Base-by-base conservation (phyloP, 2,329 filamentous ascomycete species). In the Penicillium sp. region DNA sequence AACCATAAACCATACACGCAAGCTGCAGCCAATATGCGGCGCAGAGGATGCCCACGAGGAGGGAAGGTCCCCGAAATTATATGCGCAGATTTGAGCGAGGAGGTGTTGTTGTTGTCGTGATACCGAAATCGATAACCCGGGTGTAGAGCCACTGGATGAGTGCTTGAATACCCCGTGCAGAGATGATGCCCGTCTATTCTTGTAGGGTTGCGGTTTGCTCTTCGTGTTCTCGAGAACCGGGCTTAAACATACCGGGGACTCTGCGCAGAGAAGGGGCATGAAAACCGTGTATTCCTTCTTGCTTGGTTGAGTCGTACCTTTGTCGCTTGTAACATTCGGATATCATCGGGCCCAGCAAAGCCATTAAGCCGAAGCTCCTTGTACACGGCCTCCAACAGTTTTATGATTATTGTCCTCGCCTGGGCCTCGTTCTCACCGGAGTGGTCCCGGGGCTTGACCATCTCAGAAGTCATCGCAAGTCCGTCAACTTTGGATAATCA, bases 131-230 rank as follows among this genome's bases (percentile, higher is more conserved):
- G 15, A 57, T 9, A 1, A 21, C n/a, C 16, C 56, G 34, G 4
- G 46, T 16, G 34, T 60, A 60, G 10, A 60, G 18, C 54, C 56
- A 60, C 21, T 60, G 56, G 2, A 60, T 29, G 2, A 60, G 34
- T 2, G 50, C 21, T 23, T 57, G 29, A 18, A 60, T 45, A n/a
- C 54, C 47, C 12, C 31, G 46, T 16, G 13, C 23, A 7, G 46
- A 51, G 13, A 55, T 9, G n/a, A 53, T 39, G 5, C 38, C 46
- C n/a, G 46, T 25, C 16, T 56, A 34, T 38, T 53, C 35, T 18
- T 48, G 29, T 13, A 58, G 37, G 6, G 21, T 48, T 12, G 46
- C 53, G 4, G 53, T 47, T 46, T 60, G 40, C 23, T 55, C 35
- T 29, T 44, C n/a, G 2, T 18, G 29, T 37, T 53, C 55, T 49